phyloP scores from a whole-genome alignment of 805 yeast genomes.

The Saccharomycopsis lassenensis region DNA sequence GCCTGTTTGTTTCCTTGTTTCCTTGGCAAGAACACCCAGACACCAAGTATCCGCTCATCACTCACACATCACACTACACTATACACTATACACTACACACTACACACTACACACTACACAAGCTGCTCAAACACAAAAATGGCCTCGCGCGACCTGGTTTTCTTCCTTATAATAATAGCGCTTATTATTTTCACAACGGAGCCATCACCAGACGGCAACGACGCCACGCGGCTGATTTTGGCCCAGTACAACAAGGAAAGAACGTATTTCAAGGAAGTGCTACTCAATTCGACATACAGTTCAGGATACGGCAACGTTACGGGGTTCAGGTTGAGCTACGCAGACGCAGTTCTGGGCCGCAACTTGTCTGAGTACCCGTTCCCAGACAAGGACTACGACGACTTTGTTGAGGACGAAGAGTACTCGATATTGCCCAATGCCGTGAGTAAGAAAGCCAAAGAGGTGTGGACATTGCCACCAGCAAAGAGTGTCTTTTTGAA shows the following conservation, averaged over 20 bases:
- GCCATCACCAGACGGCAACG: constrained; percentile 25
- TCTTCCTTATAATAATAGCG: constrained; percentile 19
- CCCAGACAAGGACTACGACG: constrained; percentile 31
- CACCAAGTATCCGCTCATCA: no score
- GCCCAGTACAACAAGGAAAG: constrained; percentile 27
- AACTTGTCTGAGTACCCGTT: constrained; percentile 48
- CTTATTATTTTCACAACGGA: constrained; percentile 29
- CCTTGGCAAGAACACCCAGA: no score
- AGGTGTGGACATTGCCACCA: no score
- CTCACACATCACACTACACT: no score
- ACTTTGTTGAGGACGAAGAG: constrained; percentile 39
- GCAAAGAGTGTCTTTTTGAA: constrained; percentile 25
- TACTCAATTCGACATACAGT: constrained; percentile 33
- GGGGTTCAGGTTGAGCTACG: constrained; percentile 58
- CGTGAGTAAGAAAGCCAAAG: constrained; percentile 36
- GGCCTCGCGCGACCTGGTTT: constrained; percentile 4
- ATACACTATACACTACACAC: no score
- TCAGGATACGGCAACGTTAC: constrained; percentile 61
- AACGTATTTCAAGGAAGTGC: constrained; percentile 24
- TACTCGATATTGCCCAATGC: constrained; percentile 50
- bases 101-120: no score
- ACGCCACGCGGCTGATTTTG: constrained; percentile 28
- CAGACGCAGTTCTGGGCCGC: constrained; percentile 39
- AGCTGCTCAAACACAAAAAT: no score
- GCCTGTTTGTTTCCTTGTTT: no score